Conservation (phyloP, 164 flowering plant species). For the Kingdonia uniflora region DNA sequence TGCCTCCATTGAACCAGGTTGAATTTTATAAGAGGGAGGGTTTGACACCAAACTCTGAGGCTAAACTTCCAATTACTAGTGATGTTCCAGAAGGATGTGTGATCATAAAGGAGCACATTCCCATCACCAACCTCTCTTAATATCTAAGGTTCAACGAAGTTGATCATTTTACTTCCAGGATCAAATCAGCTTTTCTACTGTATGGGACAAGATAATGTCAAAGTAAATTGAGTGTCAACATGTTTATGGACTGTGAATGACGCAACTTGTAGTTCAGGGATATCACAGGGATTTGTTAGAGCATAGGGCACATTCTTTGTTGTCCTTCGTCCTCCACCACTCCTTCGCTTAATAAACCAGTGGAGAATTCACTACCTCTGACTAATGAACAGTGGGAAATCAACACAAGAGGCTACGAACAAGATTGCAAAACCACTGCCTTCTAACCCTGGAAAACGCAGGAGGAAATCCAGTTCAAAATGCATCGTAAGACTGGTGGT, state of each 20-base stretch:
- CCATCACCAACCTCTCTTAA: conserved; percentile 77
- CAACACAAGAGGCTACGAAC: conserved; percentile 4
- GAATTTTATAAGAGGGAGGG: conserved; percentile 82
- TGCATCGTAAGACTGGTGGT: conserved; percentile 48
- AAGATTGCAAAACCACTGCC: conserved; percentile 15
- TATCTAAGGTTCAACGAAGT: conserved; percentile 99
- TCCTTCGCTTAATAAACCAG: not conserved
- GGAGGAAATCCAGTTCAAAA: conserved; percentile 49
- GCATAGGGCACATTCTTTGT: conserved; percentile 46
- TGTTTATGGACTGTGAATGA: conserved; percentile 93
- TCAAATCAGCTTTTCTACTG: conserved; percentile 86
- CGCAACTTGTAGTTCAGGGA: conserved; percentile 87
- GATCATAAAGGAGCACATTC: conserved; percentile 76
- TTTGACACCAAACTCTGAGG: conserved; percentile 65
- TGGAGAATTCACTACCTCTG: not conserved
- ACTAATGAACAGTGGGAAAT: not conserved
- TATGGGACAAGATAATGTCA: conserved; percentile 69
- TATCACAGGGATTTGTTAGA: conserved; percentile 75
- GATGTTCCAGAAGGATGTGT: conserved; percentile 99
- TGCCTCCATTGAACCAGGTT: conserved; percentile 78
- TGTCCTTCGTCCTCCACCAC: conserved; percentile 17
- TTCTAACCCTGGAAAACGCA: conserved; percentile 22
- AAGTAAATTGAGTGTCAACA: conserved; percentile 53
- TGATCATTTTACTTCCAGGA: conserved; percentile 89
- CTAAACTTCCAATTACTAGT: conserved; percentile 90